Percentiles rank a stretch among this genome's conserved stretches.
phyloP scores from a whole-genome alignment of 2,329 filamentous ascomycete species.

The Colletotrichum australisinense region DNA sequence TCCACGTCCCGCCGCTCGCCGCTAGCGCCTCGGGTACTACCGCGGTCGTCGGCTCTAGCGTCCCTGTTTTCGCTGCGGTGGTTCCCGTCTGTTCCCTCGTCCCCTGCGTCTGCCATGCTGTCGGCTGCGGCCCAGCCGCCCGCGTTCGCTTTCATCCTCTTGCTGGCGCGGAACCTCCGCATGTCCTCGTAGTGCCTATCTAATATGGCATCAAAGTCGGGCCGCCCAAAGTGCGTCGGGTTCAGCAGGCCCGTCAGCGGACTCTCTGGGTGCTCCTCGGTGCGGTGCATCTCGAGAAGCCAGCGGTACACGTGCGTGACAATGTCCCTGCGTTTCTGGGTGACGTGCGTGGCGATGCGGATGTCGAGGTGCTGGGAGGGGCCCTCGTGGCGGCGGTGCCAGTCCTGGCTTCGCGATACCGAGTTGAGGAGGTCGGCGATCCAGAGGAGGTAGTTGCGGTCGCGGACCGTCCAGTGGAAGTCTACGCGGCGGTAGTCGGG shows the following conservation, averaged over 20 bases:
- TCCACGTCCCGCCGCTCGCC: background rate
- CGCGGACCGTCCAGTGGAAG: conserved; percentile 71
- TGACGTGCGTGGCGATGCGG: conserved; percentile 67
- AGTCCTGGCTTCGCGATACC: conserved; percentile 52
- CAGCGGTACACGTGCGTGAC: conserved; percentile 66
- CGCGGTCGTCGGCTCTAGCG: background rate
- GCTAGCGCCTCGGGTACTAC: background rate
- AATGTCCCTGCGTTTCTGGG: conserved; percentile 64
- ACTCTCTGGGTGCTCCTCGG: conserved; percentile 60
- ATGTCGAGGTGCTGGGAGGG: conserved; percentile 58
- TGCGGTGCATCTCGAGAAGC: conserved; percentile 67
- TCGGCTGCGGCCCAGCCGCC: background rate
- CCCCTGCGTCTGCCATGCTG: conserved; percentile 2
- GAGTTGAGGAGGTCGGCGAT: conserved; percentile 67
- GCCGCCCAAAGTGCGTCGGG: conserved; percentile 64
- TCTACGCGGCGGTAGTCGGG: conserved; percentile 62
- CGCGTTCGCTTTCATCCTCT: conserved; percentile 33
- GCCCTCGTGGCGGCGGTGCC: conserved; percentile 50
- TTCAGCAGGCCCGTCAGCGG: conserved; percentile 65
- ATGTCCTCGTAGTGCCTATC: conserved; percentile 66
- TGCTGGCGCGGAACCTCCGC: conserved; percentile 48
- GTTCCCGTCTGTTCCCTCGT: background rate
- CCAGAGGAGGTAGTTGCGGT: conserved; percentile 67
- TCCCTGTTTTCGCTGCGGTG: background rate
- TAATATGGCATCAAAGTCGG: conserved; percentile 64